Percentiles rank a stretch among this genome's conserved stretches.
Conservation (phyloP, 768 basidiomycete genomes). For the Suillus weaverae region DNA sequence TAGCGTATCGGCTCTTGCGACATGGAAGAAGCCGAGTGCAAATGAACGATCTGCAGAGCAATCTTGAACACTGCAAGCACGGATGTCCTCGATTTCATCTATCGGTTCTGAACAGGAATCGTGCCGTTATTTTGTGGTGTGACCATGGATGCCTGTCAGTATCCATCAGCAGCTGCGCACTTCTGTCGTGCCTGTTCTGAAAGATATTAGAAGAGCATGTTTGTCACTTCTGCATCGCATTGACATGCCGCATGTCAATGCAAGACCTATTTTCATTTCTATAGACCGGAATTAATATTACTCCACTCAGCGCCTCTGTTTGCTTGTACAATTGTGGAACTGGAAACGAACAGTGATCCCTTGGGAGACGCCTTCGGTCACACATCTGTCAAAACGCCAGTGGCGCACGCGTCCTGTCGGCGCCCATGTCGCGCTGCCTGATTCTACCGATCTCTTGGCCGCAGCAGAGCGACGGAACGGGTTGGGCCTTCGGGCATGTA, state of each 20-base stretch:
- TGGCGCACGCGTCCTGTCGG: background rate
- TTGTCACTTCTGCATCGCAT: background rate
- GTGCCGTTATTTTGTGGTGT: no score
- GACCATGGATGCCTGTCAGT: background rate
- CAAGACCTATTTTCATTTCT: background rate
- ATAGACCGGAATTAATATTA: background rate
- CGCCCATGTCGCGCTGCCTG: background rate
- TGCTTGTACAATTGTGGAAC: background rate
- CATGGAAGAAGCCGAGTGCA: background rate
- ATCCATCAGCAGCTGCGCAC: background rate
- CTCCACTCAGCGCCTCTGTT: background rate
- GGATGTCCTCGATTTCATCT: background rate
- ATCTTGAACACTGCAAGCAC: background rate
- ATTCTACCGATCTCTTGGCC: background rate
- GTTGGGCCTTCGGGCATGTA: background rate
- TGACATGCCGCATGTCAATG: background rate
- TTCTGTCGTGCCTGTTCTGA: background rate
- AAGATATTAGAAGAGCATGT: background rate
- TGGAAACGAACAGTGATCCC: background rate
- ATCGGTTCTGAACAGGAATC: background rate
- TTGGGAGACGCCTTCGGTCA: background rate
- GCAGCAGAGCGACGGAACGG: background rate
- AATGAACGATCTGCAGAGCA: background rate
- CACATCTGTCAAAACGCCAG: constrained; percentile 3
- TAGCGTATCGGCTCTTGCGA: background rate